These are phyloP conservation scores for Pythium sukuiense DNA, from an alignment of 352 stramenopile genomes.

Conservation along the genomic window DNA sequence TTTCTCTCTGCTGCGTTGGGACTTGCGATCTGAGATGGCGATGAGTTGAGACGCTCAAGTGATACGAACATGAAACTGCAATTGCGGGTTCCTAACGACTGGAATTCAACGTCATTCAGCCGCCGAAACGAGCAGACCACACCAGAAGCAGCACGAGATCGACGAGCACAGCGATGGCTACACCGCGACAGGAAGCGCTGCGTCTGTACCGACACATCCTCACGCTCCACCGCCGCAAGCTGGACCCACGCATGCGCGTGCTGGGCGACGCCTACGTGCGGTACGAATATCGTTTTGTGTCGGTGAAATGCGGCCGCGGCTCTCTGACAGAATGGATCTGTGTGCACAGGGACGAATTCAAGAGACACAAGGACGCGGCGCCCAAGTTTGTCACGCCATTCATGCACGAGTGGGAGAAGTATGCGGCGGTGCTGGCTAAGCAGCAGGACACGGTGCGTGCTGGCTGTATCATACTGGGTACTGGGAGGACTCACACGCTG, in stretches of 20 bases:
- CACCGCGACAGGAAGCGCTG: slow-evolving; percentile 45
- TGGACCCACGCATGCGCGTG: slow-evolving; percentile 80
- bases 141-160: not conserved
- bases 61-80: slow-evolving; percentile 9
- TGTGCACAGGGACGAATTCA: slow-evolving; percentile 69
- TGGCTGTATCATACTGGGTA: not conserved
- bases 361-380: slow-evolving; percentile 75
- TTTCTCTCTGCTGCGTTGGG: not conserved
- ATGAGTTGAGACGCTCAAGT: not conserved
- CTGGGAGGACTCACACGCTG: not conserved
- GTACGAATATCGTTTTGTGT: slow-evolving; percentile 19
- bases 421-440: slow-evolving; percentile 48
- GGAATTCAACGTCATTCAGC: slow-evolving; percentile 19
- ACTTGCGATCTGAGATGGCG: slow-evolving; percentile 11
- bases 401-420: slow-evolving; percentile 76
- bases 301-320: not conserved
- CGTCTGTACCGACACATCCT: slow-evolving; percentile 79
- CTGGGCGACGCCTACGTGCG: slow-evolving; percentile 84
- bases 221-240: slow-evolving; percentile 68
- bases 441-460: slow-evolving; percentile 51
- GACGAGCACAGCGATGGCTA: slow-evolving; percentile 26
- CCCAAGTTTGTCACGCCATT: slow-evolving; percentile 80
- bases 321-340: not conserved
- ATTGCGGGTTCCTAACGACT: slow-evolving; percentile 15
- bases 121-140: not conserved